A percentile compares a stretch with the other conserved stretches of the same genome.
phyloP scores from a whole-genome alignment of 2,329 filamentous ascomycete genomes.

The Penicillium sp. region DNA sequence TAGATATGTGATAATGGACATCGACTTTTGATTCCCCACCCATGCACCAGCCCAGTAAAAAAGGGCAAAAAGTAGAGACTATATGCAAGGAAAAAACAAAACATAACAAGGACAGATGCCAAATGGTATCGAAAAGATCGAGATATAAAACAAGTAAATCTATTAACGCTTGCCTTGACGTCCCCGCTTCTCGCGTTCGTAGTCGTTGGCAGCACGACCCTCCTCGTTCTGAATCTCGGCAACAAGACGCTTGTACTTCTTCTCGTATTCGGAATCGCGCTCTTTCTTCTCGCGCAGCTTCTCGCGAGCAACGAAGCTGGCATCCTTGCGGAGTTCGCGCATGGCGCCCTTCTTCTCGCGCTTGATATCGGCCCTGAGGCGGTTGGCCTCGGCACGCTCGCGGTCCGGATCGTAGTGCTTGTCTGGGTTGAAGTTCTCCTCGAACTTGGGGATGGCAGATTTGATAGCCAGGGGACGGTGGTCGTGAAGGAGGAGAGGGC shows the following conservation, averaged over 20 bases:
- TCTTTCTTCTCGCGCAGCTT: constrained; percentile 90
- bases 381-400: constrained; percentile 80
- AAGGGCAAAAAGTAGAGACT: constrained; percentile 12
- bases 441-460: constrained; percentile 87
- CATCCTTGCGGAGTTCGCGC: constrained; percentile 91
- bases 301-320: constrained; percentile 89
- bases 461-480: constrained; percentile 88
- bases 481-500: constrained; percentile 83
- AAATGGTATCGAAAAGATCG: constrained; percentile 7
- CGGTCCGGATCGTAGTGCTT: constrained; percentile 97
- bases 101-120: constrained; percentile 4
- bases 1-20: constrained; percentile 3
- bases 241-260: constrained; percentile 88
- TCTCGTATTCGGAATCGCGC: constrained; percentile 89
- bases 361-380: constrained; percentile 88
- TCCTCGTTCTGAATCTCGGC: constrained; percentile 96
- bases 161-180: constrained; percentile 63
- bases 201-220: constrained; percentile 79
- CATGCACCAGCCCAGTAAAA: constrained; percentile 19
- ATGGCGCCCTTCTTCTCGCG: constrained; percentile 92
- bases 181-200: constrained; percentile 80
- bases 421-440: constrained; percentile 89
- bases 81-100: constrained; percentile 11
- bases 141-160: not conserved
- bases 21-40: constrained; percentile 24